Conservation (phyloP, 2,329 filamentous ascomycete genomes). For the Stemphylium vesicarium region DNA sequence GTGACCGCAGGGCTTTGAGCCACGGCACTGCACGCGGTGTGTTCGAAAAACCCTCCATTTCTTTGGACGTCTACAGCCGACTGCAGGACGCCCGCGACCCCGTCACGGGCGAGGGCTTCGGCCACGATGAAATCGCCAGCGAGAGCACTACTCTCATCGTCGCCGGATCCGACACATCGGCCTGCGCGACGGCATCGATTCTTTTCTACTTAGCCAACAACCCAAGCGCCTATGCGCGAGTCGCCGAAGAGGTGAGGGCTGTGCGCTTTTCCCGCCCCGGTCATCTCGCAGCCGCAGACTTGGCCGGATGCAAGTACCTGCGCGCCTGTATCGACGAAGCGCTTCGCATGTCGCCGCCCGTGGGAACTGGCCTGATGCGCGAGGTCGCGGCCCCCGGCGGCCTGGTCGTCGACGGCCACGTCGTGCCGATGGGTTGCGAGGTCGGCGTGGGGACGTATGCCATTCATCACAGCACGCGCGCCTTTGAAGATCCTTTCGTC, state of each 20-base stretch:
- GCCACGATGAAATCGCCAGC: conserved; percentile 3
- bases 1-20: background rate
- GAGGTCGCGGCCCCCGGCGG: background rate
- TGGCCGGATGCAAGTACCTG: background rate
- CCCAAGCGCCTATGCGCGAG: background rate
- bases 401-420: background rate
- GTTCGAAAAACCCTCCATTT: background rate
- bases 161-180: background rate
- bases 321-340: background rate
- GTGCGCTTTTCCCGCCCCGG: background rate
- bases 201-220: background rate
- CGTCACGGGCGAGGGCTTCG: background rate
- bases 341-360: background rate
- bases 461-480: background rate
- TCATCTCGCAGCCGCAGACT: background rate
- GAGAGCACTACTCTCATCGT: background rate
- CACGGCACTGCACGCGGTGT: background rate
- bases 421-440: background rate
- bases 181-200: background rate
- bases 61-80: background rate
- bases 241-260: background rate
- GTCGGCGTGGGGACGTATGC: background rate
- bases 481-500: background rate
- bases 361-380: background rate
- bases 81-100: background rate